Evolutionary conservation across 345 rosid species (phyloP).

Genomic region (Psidium guajava): DNA sequence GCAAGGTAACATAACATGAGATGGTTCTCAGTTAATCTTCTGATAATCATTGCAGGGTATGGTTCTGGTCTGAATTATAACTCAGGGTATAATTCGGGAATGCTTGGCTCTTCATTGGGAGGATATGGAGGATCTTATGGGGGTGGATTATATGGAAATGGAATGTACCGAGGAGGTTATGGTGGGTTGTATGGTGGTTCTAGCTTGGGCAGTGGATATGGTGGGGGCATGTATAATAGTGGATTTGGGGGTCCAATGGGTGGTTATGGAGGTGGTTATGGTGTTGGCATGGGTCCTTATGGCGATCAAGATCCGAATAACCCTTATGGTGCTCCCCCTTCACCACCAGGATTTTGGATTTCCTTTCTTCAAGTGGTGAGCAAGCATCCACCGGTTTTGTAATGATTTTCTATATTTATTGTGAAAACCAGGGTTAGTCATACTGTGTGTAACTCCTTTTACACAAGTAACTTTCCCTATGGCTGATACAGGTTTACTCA

Average conservation of each 20-base stretch:
- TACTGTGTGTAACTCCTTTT: not conserved
- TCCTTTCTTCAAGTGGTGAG: conserved; percentile 88
- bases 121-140: conserved; percentile 43
- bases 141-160: conserved; percentile 71
- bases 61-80: conserved; percentile 52
- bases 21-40: conserved; percentile 1
- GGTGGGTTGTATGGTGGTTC: conserved; percentile 66
- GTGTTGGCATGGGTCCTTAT: conserved; percentile 77
- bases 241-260: conserved; percentile 81
- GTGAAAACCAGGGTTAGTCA: not conserved
- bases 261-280: conserved; percentile 96
- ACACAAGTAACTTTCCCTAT: not conserved
- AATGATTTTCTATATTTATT: not conserved
- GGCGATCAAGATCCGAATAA: conserved; percentile 90
- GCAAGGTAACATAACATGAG: not conserved
- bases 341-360: conserved; percentile 99
- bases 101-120: conserved; percentile 46
- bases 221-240: conserved; percentile 38
- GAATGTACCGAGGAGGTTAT: conserved; percentile 78
- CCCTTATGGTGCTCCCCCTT: conserved; percentile 69
- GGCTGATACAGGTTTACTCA: not conserved
- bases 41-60: conserved; percentile 36
- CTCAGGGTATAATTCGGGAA: conserved; percentile 68
- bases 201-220: conserved; percentile 37
- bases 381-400: not conserved